phyloP scores from a whole-genome alignment of 2,329 filamentous ascomycete genomes.

The Cercospora nicotianae region DNA sequence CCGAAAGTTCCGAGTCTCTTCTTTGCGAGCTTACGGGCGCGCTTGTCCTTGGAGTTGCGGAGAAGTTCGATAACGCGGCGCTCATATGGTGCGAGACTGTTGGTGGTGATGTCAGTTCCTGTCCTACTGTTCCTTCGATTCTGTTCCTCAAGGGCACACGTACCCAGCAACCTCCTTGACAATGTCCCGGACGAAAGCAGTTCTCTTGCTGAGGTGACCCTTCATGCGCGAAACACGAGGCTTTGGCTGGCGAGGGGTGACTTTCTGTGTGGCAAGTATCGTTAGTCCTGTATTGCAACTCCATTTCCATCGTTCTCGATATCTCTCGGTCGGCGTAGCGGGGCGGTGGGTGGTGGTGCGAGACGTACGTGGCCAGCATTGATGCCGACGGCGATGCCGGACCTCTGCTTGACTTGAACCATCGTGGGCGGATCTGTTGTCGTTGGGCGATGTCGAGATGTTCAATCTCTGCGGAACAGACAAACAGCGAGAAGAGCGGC shows the following conservation, averaged over 20 bases:
- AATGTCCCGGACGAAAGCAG: conserved; percentile 93
- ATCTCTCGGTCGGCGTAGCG: conserved; percentile 10
- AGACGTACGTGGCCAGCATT: conserved; percentile 67
- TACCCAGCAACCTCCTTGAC: conserved; percentile 98
- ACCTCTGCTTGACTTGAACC: conserved; percentile 56
- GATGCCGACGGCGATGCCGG: conserved; percentile 59
- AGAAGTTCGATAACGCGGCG: conserved; percentile 98
- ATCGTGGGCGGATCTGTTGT: conserved; percentile 42
- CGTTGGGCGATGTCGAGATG: conserved; percentile 29
- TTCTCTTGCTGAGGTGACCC: conserved; percentile 95
- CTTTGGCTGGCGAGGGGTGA: conserved; percentile 53
- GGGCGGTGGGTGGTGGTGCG: conserved; percentile 3
- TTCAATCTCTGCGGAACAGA: conserved; percentile 23
- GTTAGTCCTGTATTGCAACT: conserved; percentile 27
- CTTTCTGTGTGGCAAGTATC: conserved; percentile 42
- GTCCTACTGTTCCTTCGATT: neutral
- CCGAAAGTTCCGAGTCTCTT: conserved; percentile 99
- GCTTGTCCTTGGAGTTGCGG: conserved; percentile 99
- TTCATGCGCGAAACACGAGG: conserved; percentile 68
- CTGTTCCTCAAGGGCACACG: conserved; percentile 41
- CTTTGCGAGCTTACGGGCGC: conserved; percentile 98
- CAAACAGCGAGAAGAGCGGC: neutral
- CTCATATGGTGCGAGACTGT: conserved; percentile 64
- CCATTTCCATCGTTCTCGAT: conserved; percentile 10
- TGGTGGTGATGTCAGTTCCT: conserved; percentile 21